Evolutionary conservation across 495 filamentous ascomycete genomes (phyloP).

Genomic region (Durotheca rogersii): DNA sequence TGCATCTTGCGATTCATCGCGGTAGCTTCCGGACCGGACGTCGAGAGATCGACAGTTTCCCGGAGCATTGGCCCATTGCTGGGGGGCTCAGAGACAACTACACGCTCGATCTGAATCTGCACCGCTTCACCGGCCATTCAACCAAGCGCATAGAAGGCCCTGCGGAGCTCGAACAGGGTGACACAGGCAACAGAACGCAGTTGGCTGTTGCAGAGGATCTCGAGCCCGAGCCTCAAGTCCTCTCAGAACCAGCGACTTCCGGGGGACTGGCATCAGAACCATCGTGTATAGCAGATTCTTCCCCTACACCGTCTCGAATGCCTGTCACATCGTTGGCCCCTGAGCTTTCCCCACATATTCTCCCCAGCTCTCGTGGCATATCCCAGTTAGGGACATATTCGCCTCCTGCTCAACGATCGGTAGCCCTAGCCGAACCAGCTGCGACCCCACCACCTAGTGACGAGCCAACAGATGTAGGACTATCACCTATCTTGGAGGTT

Average conservation of each 20-base stretch:
- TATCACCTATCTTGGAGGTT: neutral
- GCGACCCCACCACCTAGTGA: neutral
- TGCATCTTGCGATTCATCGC: conserved; percentile 11
- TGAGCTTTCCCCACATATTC: too few species aligned
- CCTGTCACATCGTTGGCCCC: too few species aligned
- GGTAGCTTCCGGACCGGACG: conserved; percentile 12
- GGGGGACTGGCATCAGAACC: too few species aligned
- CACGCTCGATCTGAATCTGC: neutral
- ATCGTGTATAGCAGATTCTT: too few species aligned
- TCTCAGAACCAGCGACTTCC: too few species aligned
- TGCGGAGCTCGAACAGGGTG: neutral
- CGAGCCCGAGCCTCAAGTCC: too few species aligned
- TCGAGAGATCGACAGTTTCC: conserved; percentile 8
- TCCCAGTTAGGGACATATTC: neutral
- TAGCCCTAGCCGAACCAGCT: neutral
- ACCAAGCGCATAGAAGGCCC: neutral
- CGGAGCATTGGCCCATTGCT: conserved; percentile 12
- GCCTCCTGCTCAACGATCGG: neutral
- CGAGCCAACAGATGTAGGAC: neutral
- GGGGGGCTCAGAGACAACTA: neutral
- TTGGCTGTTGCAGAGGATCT: too few species aligned
- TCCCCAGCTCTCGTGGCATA: neutral
- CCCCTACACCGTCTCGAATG: too few species aligned
- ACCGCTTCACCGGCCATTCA: neutral
- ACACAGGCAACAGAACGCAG: neutral